These are phyloP conservation scores for Capsicum baccatum DNA, from an alignment of 257 asterid species.

Conservation along the genomic window DNA sequence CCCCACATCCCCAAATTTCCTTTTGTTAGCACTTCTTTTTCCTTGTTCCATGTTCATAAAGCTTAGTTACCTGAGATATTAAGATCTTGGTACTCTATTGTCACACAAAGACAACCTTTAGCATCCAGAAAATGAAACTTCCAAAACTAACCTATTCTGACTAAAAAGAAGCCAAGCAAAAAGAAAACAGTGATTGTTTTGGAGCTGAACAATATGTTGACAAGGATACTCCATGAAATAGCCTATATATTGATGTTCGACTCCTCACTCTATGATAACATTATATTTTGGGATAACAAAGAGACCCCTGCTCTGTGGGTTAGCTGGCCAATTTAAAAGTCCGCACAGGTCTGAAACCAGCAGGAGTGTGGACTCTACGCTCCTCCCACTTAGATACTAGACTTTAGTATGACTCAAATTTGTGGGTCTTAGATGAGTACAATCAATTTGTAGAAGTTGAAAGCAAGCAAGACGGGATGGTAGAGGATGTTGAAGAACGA, in stretches of 20 bases:
- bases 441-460: conserved; percentile 2
- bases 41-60: conserved; percentile 18
- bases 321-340: background rate
- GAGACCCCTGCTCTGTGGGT: background rate
- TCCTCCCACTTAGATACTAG: background rate
- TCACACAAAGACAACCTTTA: background rate
- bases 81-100: background rate
- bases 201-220: conserved; percentile 11
- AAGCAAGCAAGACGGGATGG: background rate
- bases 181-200: background rate
- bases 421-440: background rate
- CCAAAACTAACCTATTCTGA: background rate
- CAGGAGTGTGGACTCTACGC: background rate
- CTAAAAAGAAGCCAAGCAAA: conserved; percentile 5
- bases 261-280: background rate
- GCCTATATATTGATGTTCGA: background rate
- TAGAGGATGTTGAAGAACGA: background rate
- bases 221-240: background rate
- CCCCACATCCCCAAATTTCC: background rate
- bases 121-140: background rate
- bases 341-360: background rate
- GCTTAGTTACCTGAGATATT: background rate
- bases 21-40: background rate
- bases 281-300: background rate
- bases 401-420: background rate